Conservation (phyloP, 2,329 filamentous ascomycete genomes). For the Periconia sp. region DNA sequence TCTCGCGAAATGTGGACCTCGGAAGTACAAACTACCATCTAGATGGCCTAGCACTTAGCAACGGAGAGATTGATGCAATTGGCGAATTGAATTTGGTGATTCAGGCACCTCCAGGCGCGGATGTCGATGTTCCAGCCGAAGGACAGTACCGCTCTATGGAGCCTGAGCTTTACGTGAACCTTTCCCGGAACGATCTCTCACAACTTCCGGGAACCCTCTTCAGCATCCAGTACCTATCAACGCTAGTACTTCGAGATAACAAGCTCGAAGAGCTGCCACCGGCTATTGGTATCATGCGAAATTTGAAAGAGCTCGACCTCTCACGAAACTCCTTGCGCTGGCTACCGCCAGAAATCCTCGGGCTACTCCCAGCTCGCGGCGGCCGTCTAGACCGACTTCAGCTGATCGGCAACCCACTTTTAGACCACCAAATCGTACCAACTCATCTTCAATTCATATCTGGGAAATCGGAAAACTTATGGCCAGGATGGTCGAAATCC, state of each 20-base stretch:
- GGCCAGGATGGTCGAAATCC: background rate
- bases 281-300: slow-evolving; percentile 25
- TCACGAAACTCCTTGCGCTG: slow-evolving; percentile 27
- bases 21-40: too few relatives aligned
- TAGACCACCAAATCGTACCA: slow-evolving; percentile 4
- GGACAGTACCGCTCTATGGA: slow-evolving; percentile 38
- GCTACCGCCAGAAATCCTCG: slow-evolving; percentile 34
- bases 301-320: slow-evolving; percentile 28
- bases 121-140: slow-evolving; percentile 30
- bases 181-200: slow-evolving; percentile 27
- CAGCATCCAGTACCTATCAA: slow-evolving; percentile 29
- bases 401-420: slow-evolving; percentile 23
- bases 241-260: slow-evolving; percentile 30
- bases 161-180: slow-evolving; percentile 29
- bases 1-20: too few relatives aligned
- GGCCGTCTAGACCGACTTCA: slow-evolving; percentile 18
- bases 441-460: background rate
- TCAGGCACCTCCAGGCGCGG: slow-evolving; percentile 26
- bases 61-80: too few relatives aligned
- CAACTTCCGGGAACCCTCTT: slow-evolving; percentile 32
- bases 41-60: too few relatives aligned
- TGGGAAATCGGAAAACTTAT: background rate
- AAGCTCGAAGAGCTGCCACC: slow-evolving; percentile 34
- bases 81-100: too few relatives aligned
- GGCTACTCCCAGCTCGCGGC: slow-evolving; percentile 21